Evolutionary conservation across 192 early-diverging fungal genomes (phyloP).

Genomic region (Lunasporangiospora selenospora): DNA sequence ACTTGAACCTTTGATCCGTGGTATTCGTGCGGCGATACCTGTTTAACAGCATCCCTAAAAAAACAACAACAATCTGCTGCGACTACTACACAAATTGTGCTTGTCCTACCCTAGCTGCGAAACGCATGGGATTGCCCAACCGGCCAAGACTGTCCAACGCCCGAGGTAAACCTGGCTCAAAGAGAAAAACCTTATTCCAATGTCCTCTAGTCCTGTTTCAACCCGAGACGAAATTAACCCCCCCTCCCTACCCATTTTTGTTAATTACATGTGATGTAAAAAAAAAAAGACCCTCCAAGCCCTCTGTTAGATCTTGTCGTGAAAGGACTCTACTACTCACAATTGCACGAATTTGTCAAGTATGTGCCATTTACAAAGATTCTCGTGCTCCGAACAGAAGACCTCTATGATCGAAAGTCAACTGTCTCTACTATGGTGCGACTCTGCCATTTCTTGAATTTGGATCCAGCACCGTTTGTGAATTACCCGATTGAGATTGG

Average conservation of each 20-base stretch:
- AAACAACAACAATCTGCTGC: too few relatives aligned
- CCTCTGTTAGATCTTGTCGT: slow-evolving; percentile 40
- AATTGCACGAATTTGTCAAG: slow-evolving; percentile 46
- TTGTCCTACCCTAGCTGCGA: slow-evolving; percentile 33
- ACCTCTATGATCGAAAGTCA: slow-evolving; percentile 39
- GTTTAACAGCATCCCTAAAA: too few relatives aligned
- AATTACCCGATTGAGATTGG: slow-evolving; percentile 45
- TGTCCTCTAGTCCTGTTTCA: too few relatives aligned
- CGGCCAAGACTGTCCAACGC: slow-evolving; percentile 36
- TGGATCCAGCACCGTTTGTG: slow-evolving; percentile 42
- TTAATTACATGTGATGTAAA: background rate
- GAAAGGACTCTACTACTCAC: slow-evolving; percentile 46
- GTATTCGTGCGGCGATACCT: too few relatives aligned
- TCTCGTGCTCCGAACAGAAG: slow-evolving; percentile 37
- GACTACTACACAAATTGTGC: too few relatives aligned
- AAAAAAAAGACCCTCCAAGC: slow-evolving; percentile 24
- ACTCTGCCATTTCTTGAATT: slow-evolving; percentile 36
- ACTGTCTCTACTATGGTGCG: slow-evolving; percentile 46
- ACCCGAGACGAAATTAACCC: too few relatives aligned
- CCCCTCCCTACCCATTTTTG: background rate
- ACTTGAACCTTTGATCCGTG: too few relatives aligned
- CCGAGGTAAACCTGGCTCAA: slow-evolving; percentile 42
- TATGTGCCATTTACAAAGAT: slow-evolving; percentile 48
- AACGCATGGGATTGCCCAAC: slow-evolving; percentile 41
- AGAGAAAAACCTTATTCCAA: too few relatives aligned